Evolutionary conservation across 352 stramenopile species (phyloP).

Genomic region (Globisporangium cystogenes): DNA sequence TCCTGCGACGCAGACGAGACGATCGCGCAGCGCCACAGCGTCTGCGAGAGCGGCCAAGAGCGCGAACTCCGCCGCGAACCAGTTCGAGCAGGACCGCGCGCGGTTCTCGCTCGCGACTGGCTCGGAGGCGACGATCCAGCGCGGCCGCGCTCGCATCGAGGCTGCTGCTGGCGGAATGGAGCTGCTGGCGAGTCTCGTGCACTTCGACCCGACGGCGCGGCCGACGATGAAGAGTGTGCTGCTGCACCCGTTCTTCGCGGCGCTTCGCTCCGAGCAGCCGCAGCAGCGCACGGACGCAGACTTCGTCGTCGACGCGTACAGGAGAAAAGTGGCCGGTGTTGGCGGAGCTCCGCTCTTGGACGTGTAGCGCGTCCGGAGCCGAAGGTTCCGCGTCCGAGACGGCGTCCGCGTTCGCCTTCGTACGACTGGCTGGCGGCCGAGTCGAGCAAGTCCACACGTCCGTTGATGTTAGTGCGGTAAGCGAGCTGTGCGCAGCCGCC

Average conservation of each 20-base stretch:
- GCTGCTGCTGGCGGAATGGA: conserved; percentile 35
- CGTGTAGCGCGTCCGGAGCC: conserved; percentile 21
- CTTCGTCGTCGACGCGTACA: conserved; percentile 60
- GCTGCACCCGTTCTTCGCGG: conserved; percentile 49
- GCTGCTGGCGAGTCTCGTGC: conserved; percentile 44
- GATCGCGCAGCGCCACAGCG: conserved; percentile 13
- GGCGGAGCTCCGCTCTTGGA: conserved; percentile 23
- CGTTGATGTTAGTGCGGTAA: neutral
- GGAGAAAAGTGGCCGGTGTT: neutral
- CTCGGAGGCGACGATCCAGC: conserved; percentile 38
- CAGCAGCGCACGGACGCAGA: conserved; percentile 18
- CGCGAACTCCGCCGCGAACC: conserved; percentile 14
- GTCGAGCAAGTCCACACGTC: neutral
- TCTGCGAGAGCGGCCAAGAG: conserved; percentile 5
- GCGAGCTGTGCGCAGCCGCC: neutral
- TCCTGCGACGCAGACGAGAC: neutral
- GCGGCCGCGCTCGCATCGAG: conserved; percentile 43
- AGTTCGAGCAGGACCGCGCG: conserved; percentile 38
- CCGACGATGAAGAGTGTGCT: conserved; percentile 69
- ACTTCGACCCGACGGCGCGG: conserved; percentile 53
- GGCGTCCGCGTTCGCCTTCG: neutral
- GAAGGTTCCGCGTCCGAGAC: neutral
- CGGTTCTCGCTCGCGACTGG: conserved; percentile 47
- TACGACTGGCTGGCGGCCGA: neutral
- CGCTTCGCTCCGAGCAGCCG: conserved; percentile 16